Percentiles rank a stretch among this genome's conserved stretches.
Evolutionary conservation across 2,329 filamentous ascomycete genomes (phyloP).

Genomic region (Emergomyces pasteurianus): DNA sequence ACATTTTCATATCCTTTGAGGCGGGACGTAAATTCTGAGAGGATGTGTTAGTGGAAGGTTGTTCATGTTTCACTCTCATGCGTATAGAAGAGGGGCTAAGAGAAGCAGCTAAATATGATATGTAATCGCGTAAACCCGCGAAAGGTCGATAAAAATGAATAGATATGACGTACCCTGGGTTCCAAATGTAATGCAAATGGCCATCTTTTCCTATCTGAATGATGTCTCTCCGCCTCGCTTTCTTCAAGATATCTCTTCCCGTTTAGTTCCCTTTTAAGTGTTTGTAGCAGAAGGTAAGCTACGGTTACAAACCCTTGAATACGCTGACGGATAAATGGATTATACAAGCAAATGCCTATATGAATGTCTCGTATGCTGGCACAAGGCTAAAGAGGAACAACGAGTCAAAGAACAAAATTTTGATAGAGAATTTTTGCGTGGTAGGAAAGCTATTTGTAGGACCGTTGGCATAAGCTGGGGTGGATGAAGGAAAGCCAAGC

Average conservation of each 20-base stretch:
- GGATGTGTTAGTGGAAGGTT: background rate
- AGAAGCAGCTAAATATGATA: background rate
- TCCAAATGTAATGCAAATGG: conserved; percentile 20
- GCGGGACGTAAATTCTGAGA: conserved; percentile 21
- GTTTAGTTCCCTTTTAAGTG: background rate
- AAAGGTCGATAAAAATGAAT: background rate
- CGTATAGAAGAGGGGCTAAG: background rate
- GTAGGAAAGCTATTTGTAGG: background rate
- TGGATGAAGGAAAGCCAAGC: background rate
- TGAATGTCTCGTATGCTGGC: background rate
- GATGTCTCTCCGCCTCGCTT: background rate
- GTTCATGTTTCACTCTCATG: background rate
- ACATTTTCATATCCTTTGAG: conserved; percentile 24
- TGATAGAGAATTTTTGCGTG: background rate
- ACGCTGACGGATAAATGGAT: background rate
- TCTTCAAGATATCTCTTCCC: background rate
- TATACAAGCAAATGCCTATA: background rate
- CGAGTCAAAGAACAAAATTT: background rate
- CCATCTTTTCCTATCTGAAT: conserved; percentile 9
- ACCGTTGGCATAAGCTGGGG: no score
- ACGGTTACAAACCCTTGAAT: background rate
- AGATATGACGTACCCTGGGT: conserved; percentile 13
- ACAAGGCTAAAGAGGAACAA: background rate
- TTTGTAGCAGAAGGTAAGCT: background rate
- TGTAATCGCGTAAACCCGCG: background rate